Evolutionary conservation across 2,329 filamentous ascomycete species (phyloP).

Genomic region (Arthrinium puccinioides): DNA sequence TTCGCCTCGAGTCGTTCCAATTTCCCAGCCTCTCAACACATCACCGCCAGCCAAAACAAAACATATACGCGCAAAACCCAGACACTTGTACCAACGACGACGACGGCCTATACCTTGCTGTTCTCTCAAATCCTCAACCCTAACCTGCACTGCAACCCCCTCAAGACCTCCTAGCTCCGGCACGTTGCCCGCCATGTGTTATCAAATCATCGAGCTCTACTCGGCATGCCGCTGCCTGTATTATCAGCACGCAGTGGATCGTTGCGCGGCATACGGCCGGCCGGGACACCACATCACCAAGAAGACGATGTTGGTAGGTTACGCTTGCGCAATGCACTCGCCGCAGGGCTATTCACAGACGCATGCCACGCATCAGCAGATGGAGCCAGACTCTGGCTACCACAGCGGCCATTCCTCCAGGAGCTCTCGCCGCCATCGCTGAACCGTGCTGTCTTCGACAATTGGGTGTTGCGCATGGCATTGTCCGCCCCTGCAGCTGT

Average conservation of each 20-base stretch:
- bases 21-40: not conserved
- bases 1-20: not conserved
- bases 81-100: too few species aligned
- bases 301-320: slow-evolving; percentile 75
- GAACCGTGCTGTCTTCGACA: slow-evolving; percentile 47
- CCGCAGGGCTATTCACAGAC: slow-evolving; percentile 27
- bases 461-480: slow-evolving; percentile 35
- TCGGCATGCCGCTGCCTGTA: slow-evolving; percentile 83
- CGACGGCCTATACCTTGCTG: too few species aligned
- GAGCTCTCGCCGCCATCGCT: slow-evolving; percentile 34
- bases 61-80: not conserved
- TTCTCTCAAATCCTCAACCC: too few species aligned
- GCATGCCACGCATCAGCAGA: slow-evolving; percentile 29
- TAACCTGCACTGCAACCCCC: not conserved
- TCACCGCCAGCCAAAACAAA: not conserved
- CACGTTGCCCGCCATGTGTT: slow-evolving; percentile 83
- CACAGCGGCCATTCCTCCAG: slow-evolving; percentile 40
- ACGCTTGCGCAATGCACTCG: slow-evolving; percentile 59
- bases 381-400: slow-evolving; percentile 49
- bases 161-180: slow-evolving; percentile 4
- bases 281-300: slow-evolving; percentile 65
- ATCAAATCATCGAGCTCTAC: slow-evolving; percentile 79
- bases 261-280: slow-evolving; percentile 68
- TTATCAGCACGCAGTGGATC: slow-evolving; percentile 79
- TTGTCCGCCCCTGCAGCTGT: slow-evolving; percentile 31